Evolutionary conservation across 768 basidiomycete species (phyloP), one percentile per base, ranked within the genome.

Genomic region (Chalciporus chontae): DNA sequence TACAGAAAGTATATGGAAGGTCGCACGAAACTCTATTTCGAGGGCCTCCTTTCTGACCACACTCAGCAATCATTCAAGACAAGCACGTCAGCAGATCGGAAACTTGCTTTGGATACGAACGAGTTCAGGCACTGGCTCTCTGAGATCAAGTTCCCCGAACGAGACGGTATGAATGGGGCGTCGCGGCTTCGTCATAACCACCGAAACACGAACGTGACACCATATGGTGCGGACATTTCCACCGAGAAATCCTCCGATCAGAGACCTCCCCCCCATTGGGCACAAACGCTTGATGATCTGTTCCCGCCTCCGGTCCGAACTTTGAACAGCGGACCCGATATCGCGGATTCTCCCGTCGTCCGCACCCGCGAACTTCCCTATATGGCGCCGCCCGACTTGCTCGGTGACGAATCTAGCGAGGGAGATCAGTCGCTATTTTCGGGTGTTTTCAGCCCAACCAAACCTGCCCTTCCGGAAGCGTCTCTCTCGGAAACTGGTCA

Each of bases 1-100:
- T 83, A 84, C 60, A 70, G 69, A 51, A 65, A 69, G 43, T 72
- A 74, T 55, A 82, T 80, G 80, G 68, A 74, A 46, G 70, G 74
- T 44, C 75, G 71, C 55, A 66, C 69, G 19, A 70, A 70, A 49
- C 65, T 71, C 26, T 80, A 77, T 61, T 80, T 72, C 51, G 74
- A 81, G 47, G 70, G 70, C 10, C 63, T 78, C 40, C 50, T 64
- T 40, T 56, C 58, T 19, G 51, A n/a, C 45, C 60, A 47, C 17
- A 38, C 51, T 26, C 56, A 57, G 29, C 63, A 37, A 41, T 39
- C 51, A 4, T 36, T 43, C 40, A 59, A 40, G 52, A 41, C 42
- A 21, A 45, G 24, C 34, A 43, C 47, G 1, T 11, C 36, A 40
- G 43, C 46, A 42, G 60, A 62, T 24, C 55, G 51, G 38, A 55